Evolutionary conservation across 2,329 filamentous ascomycete species (phyloP).

Genomic region (Didymella pinodella): DNA sequence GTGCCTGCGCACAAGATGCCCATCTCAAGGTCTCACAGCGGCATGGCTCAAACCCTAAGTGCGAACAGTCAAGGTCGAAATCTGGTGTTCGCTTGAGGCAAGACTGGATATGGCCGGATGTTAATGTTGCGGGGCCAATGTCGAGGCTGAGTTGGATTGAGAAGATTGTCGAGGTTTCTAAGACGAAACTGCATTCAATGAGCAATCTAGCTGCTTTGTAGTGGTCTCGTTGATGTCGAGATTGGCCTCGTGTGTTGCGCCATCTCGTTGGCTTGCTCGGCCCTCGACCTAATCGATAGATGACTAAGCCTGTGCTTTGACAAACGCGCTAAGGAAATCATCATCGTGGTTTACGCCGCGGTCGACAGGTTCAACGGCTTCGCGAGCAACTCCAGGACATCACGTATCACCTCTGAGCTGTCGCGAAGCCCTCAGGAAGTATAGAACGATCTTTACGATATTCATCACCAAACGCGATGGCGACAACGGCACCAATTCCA

Average conservation of each 20-base stretch:
- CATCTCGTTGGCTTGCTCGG: not conserved
- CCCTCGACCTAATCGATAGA: slow-evolving; percentile 15
- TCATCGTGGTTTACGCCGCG: slow-evolving; percentile 17
- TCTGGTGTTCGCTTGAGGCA: not conserved
- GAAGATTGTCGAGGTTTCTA: not conserved
- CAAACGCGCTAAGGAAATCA: slow-evolving; percentile 24
- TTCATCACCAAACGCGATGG: slow-evolving; percentile 21
- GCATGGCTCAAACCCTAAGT: not conserved
- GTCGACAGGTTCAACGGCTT: not conserved
- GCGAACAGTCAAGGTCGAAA: not conserved
- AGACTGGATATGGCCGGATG: not conserved
- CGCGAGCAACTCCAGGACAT: not conserved
- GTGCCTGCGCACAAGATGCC: not conserved
- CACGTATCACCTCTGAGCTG: not conserved
- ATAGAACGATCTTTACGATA: no score
- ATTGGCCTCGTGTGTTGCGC: slow-evolving; percentile 1
- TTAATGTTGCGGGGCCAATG: not conserved
- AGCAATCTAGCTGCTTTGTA: not conserved
- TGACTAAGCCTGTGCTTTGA: slow-evolving; percentile 8
- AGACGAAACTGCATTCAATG: not conserved
- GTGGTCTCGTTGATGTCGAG: not conserved
- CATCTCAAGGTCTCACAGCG: not conserved
- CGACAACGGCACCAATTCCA: slow-evolving; percentile 29
- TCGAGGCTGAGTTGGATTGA: not conserved
- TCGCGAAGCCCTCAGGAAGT: not conserved